Evolutionary conservation across 371 early-diverging fungal genomes (phyloP), one percentile per base, ranked within the genome.

Genomic region (Mucor irregularis): DNA sequence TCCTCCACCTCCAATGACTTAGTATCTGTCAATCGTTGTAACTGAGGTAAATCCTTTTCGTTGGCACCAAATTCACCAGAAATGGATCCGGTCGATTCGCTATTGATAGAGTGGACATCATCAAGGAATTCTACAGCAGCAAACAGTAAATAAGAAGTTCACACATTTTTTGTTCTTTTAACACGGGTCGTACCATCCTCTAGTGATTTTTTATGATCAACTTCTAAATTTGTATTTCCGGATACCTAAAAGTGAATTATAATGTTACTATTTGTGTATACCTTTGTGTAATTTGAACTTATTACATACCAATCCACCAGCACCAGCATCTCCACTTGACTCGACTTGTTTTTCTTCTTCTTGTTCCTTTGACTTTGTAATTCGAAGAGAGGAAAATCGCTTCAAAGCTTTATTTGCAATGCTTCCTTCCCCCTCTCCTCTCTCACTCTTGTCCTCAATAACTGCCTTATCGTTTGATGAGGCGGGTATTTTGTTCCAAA

Each of bases 401-500:
- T 33, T 47, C 28, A 60, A 33, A 11, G 60, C 38, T 40, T 60
- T 60, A 49, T 33, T 46, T 48, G 17, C 28, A 17, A 21, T 38
- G n/a, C n/a, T n/a, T n/a, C n/a, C n/a, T n/a, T n/a, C n/a, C n/a
- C n/a, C n/a, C n/a, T n/a, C n/a, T n/a, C n/a, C n/a, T n/a, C n/a
- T n/a, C n/a, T n/a, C n/a, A n/a, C n/a, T n/a, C 42, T 30, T 39
- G 11, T 31, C 13, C 1, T 30, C n/a, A 16, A n/a, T 13, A 16
- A 22, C 22, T 33, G 47, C 44, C 43, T 57, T 57, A n/a, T n/a
- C n/a, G n/a, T n/a, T n/a, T n/a, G n/a, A n/a, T n/a, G n/a, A n/a
- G n/a, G n/a, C n/a, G 30, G 79, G 83, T 52, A 95, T 92, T 68
- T 95, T 96, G 16, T 83, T 74, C 92, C 94, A 94, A 5, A 93